phyloP scores from a whole-genome alignment of 2,329 filamentous ascomycete genomes.

The Botrytis byssoidea region DNA sequence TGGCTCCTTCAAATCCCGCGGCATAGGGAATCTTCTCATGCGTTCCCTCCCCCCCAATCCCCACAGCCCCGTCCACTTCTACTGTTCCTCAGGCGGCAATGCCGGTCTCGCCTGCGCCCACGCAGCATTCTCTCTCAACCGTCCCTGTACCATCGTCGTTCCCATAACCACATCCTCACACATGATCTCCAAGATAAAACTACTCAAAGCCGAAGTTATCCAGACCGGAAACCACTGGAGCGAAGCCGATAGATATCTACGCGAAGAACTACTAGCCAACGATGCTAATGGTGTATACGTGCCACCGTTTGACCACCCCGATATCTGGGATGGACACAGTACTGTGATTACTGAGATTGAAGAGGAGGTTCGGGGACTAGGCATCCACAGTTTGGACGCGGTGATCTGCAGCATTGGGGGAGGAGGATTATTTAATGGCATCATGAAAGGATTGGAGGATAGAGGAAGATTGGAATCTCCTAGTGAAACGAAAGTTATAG shows the following conservation, averaged over 20 bases:
- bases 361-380: constrained; percentile 30
- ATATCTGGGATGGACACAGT: constrained; percentile 65
- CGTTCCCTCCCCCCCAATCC: constrained; percentile 39
- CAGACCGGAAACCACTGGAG: constrained; percentile 66
- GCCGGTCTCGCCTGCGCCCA: constrained; percentile 79
- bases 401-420: constrained; percentile 79
- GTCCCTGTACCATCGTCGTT: constrained; percentile 42
- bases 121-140: constrained; percentile 62
- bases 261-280: constrained; percentile 54
- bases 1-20: constrained; percentile 80
- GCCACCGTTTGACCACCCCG: constrained; percentile 66
- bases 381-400: constrained; percentile 53
- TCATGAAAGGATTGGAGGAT: constrained; percentile 59
- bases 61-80: constrained; percentile 61
- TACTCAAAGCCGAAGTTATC: constrained; percentile 67
- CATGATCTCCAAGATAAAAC: constrained; percentile 70
- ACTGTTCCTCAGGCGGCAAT: constrained; percentile 78
- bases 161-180: constrained; percentile 59
- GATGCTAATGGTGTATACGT: constrained; percentile 57
- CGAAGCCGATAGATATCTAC: constrained; percentile 67
- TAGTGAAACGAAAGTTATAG: neutral
- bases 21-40: constrained; percentile 69
- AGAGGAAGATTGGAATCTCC: constrained; percentile 20
- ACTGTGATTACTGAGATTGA: constrained; percentile 52
- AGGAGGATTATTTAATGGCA: constrained; percentile 74